Evolutionary conservation across 2,329 filamentous ascomycete species (phyloP).

Genomic region (Salinomyces thailandicus): DNA sequence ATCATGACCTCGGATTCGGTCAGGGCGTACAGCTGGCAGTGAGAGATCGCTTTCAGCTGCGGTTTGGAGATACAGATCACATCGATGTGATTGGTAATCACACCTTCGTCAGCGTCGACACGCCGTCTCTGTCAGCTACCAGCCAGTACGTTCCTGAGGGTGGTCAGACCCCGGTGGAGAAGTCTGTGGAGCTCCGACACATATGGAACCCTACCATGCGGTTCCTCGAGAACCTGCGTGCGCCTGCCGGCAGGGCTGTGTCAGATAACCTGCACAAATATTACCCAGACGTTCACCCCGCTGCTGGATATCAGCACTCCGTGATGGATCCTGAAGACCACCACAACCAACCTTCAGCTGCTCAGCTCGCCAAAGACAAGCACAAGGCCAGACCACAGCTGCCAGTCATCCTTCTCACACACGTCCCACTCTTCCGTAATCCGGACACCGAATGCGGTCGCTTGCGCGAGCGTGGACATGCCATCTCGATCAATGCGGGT

Average conservation of each 20-base stretch:
- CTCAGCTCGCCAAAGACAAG: slow-evolving; percentile 5
- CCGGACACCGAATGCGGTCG: slow-evolving; percentile 82
- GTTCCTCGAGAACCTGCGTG: slow-evolving; percentile 60
- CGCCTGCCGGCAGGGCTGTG: slow-evolving; percentile 56
- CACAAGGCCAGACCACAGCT: slow-evolving; percentile 42
- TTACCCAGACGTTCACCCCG: slow-evolving; percentile 27
- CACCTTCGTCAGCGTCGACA: slow-evolving; percentile 84
- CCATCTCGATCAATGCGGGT: slow-evolving; percentile 64
- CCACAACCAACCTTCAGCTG: slow-evolving; percentile 16
- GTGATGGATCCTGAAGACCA: slow-evolving; percentile 19
- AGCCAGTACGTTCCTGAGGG: slow-evolving; percentile 46
- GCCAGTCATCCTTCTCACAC: slow-evolving; percentile 79
- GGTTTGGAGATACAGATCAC: slow-evolving; percentile 83
- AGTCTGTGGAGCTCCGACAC: slow-evolving; percentile 12
- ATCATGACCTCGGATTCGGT: slow-evolving; percentile 90
- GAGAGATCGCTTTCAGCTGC: slow-evolving; percentile 71
- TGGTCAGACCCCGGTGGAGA: slow-evolving; percentile 41
- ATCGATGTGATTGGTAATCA: slow-evolving; percentile 91
- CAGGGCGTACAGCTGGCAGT: slow-evolving; percentile 71
- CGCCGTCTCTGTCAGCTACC: slow-evolving; percentile 73
- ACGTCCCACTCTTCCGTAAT: slow-evolving; percentile 78
- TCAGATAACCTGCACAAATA: slow-evolving; percentile 49
- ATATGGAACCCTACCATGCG: slow-evolving; percentile 69
- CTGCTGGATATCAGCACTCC: slow-evolving; percentile 24
- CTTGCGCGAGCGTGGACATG: slow-evolving; percentile 72